Conservation (phyloP, 1,284 basidiomycete genomes). For the Singerocomus inundabilis region DNA sequence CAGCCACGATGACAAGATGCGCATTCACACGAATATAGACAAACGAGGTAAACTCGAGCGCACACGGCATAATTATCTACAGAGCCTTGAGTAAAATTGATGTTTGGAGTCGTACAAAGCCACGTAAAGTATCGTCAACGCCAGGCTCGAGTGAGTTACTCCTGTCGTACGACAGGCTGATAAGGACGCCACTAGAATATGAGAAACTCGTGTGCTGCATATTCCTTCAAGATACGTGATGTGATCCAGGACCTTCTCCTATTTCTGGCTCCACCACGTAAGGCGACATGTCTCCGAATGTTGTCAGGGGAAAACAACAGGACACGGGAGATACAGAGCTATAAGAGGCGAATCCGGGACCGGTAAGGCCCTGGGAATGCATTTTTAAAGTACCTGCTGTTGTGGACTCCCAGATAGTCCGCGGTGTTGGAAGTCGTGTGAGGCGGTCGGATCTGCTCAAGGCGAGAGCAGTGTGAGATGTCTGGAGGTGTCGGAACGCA, state of each 20-base stretch:
- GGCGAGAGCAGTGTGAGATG: conserved; percentile 46
- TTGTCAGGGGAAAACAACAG: conserved; percentile 4
- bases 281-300: no score
- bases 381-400: conserved; percentile 11
- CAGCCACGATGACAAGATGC: no score
- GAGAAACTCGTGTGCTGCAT: conserved; percentile 57
- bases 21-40: no score
- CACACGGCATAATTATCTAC: no score
- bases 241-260: conserved; percentile 34
- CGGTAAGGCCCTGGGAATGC: conserved; percentile 19
- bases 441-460: conserved; percentile 40
- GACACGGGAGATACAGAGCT: conserved; percentile 20
- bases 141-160: conserved; percentile 30
- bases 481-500: conserved; percentile 36
- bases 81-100: neutral
- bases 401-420: conserved; percentile 20
- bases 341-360: conserved; percentile 14
- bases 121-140: neutral
- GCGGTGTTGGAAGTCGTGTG: conserved; percentile 22
- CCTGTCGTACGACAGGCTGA: conserved; percentile 44
- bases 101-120: neutral
- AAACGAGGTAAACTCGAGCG: no score
- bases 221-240: conserved; percentile 50
- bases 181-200: conserved; percentile 44
- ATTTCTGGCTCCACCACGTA: conserved; percentile 34